Base-by-base conservation (phyloP, 805 yeast genomes). In the Myxozyma sirexii region DNA sequence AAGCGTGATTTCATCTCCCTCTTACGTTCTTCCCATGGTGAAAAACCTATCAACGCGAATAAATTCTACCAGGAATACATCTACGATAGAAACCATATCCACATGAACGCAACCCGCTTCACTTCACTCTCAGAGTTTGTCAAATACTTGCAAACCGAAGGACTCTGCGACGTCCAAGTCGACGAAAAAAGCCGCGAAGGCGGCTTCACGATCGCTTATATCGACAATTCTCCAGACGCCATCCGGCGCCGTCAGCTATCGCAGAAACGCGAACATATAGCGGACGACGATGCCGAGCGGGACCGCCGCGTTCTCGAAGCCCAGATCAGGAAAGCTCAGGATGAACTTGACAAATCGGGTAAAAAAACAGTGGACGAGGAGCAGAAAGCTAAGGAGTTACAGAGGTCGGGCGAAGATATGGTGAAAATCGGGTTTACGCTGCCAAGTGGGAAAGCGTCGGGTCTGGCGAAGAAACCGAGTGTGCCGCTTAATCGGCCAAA, bases 101-200 rank as follows among this genome's bases (percentile, higher is more conserved):
- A 93, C 72, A 83, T 94, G 86, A 91, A 90, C 67, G 85, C 97
- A 1, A 94, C 99, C 0, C 79, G 79, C 59, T 94, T 96, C 90
- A 72, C 79, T 2, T 81, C 87, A 1, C 74, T 94, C 48, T 81
- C 90, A 0, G 80, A 82, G 42, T 90, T 93, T 69, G 79, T 90
- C 21, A 80, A 82, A 59, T 75, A 82, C 64, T 73, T 92, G 64
- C 86, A 84, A 1, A 75, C 77, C 12, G 75, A 77, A 19, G 88
- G 89, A 0, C 70, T 80, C 2, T 82, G 90, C 26, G 72, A 75
- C 24, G 86, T 89, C 1, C 75, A 71, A 24, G 74, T 70, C 4
- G 67, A 63, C 29, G 50, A 57, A 6, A 39, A 43, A 8, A 38
- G 54, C 29, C 50, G 47, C 27, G 72, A 72, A 61, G 74, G 79